Base-by-base conservation (phyloP, 345 rosid genomes). In the Salix exigua region DNA sequence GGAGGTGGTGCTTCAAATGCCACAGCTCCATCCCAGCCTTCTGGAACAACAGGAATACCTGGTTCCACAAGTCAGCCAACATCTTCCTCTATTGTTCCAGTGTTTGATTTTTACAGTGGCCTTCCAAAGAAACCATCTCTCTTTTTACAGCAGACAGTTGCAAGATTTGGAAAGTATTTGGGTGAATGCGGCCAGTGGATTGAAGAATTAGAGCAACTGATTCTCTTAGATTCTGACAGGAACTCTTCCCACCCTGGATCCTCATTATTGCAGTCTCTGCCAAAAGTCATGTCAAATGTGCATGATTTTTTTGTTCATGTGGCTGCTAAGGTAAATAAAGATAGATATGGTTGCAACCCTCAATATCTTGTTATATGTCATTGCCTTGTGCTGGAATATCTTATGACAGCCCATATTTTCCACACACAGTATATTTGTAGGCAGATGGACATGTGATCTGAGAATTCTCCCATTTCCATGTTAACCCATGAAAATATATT, bases 261-360 rank as follows among this genome's bases (percentile, higher is more conserved):
- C 26, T 85, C 93, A 40, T 81, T 91, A 77, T 80, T 92, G 81
- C 94, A 87, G 75, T 89, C 98, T 83, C 97, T 96, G 81, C 99
- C 98, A 2, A 86, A 90, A 82, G 92, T 96, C 75, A 91, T 96
- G 91, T 87, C 91, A 83, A 92, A 96, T 83, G 92, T 91, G 74
- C 97, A 96, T 61, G 92, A 88, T 83, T 89, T 91, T 86, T 93
- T 94, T 87, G 92, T 96, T 77, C 97, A 93, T 82, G 95, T 91
- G 69, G 98, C 99, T 85, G 93, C 97, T 28, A 96, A 96, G 99
- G 98, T 96, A 87, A 81, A 78, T 48, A 73, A 40, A 28, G 42
- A 73, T 66, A 30, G 53, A 44, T 23, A 38, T 58, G 26, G 19
- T 50, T 50, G 50, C 14, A 35, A 31, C 7, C 38, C 14, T 40